Conservation (phyloP, 257 asterid genomes). For the Verbascum thapsus region DNA sequence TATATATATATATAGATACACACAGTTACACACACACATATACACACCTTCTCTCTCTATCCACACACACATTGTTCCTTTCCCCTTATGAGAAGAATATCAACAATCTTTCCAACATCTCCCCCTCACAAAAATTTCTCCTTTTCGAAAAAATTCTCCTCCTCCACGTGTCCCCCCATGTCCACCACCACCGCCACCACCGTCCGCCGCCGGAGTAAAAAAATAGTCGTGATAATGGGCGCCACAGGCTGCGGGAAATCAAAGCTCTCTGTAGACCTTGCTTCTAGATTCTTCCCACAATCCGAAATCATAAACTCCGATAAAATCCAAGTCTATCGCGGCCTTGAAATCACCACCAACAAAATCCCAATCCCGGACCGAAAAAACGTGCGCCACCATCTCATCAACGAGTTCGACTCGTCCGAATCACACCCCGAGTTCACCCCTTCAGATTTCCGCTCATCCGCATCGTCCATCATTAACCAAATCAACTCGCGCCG, state of each 20-base stretch:
- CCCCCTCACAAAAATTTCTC: constrained; percentile 18
- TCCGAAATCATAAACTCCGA: constrained; percentile 88
- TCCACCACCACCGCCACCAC: no score
- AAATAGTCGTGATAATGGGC: constrained; percentile 72
- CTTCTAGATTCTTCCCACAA: constrained; percentile 53
- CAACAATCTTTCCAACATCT: constrained; percentile 23
- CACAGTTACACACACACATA: not conserved
- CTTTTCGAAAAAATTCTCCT: no score
- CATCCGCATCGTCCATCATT: constrained; percentile 38
- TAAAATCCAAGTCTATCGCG: constrained; percentile 73
- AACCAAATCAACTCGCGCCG: constrained; percentile 42
- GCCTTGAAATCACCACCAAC: constrained; percentile 76
- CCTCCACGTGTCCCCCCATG: constrained; percentile 39
- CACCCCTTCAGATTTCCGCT: constrained; percentile 61
- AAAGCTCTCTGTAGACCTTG: constrained; percentile 76
- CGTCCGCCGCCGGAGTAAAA: constrained; percentile 39
- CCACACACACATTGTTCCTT: no score
- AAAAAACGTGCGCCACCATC: constrained; percentile 65
- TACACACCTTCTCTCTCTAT: not conserved
- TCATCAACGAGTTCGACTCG: constrained; percentile 63
- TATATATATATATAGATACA: no score
- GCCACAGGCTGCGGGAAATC: constrained; percentile 94
- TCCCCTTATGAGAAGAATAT: constrained; percentile 35
- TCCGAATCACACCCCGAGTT: no score
- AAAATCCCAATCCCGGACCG: constrained; percentile 61